Conservation (phyloP, 768 basidiomycete genomes). For the Lactarius deliciosus region DNA sequence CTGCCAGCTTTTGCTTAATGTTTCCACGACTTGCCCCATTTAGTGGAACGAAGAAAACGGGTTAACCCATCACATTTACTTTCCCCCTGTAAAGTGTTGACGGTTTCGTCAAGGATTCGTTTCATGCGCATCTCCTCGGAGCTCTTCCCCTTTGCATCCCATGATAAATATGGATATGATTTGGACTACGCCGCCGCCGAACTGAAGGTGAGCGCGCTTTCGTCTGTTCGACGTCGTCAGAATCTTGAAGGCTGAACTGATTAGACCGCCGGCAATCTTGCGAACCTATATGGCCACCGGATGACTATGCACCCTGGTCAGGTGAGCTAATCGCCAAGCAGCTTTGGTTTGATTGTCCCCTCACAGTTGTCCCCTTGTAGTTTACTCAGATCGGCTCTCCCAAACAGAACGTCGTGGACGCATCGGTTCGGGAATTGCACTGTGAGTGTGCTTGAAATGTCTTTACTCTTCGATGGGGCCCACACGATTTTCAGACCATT, state of each 20-base stretch:
- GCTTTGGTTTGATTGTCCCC: background rate
- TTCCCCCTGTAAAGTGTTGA: background rate
- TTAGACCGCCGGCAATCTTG: constrained; percentile 44
- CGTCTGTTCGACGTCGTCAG: background rate
- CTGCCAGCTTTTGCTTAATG: background rate
- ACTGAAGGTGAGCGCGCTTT: constrained; percentile 39
- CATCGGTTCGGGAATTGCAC: constrained; percentile 74
- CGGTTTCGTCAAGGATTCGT: constrained; percentile 52
- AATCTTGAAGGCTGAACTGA: constrained; percentile 19
- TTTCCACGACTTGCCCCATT: background rate
- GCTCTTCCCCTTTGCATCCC: constrained; percentile 92
- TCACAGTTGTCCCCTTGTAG: constrained; percentile 22
- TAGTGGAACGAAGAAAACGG: constrained; percentile 85
- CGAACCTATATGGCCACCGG: constrained; percentile 52
- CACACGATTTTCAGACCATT: constrained; percentile 53
- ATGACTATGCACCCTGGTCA: constrained; percentile 90
- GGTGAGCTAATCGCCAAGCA: constrained; percentile 21
- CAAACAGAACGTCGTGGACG: constrained; percentile 66
- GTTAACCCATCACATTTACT: constrained; percentile 37
- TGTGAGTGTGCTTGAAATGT: constrained; percentile 38
- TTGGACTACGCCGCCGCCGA: constrained; percentile 68
- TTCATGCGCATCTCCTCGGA: constrained; percentile 89
- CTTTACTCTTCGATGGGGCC: background rate
- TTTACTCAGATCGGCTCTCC: constrained; percentile 83
- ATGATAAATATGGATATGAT: constrained; percentile 75